Evolutionary conservation across 495 filamentous ascomycete genomes (phyloP).

Genomic region (Tricharina praecox): DNA sequence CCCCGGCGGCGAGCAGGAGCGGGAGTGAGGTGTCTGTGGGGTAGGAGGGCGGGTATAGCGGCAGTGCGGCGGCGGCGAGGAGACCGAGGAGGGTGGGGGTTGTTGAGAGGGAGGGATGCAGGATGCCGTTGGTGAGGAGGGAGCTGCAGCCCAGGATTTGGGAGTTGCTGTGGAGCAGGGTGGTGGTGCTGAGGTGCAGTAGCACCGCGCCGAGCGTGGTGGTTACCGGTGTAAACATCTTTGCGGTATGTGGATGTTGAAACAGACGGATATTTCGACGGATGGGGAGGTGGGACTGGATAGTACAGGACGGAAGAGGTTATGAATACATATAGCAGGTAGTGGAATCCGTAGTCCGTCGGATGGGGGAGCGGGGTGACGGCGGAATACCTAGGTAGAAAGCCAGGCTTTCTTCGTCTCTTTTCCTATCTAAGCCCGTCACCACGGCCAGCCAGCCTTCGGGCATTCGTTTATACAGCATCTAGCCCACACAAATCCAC

Average conservation of each 20-base stretch:
- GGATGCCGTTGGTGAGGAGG: constrained; percentile 11
- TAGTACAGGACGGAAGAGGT: no score
- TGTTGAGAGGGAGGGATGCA: neutral
- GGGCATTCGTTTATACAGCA: no score
- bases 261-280: no score
- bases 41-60: neutral
- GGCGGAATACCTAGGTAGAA: no score
- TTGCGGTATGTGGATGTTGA: neutral
- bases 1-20: constrained; percentile 24
- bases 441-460: no score
- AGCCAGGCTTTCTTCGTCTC: no score
- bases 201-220: constrained; percentile 40
- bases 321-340: no score
- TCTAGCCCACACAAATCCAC: no score
- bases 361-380: no score
- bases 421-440: no score
- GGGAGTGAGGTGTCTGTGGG: neutral
- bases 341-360: no score
- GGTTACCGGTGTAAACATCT: constrained; percentile 44
- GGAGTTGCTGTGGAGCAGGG: constrained; percentile 39
- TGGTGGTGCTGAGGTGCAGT: constrained; percentile 37
- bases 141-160: constrained; percentile 37
- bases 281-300: no score
- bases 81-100: constrained; percentile 3
- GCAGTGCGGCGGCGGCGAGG: neutral